Evolutionary conservation across 2,329 filamentous ascomycete genomes (phyloP).

Genomic region (Microcyclospora pomicola): DNA sequence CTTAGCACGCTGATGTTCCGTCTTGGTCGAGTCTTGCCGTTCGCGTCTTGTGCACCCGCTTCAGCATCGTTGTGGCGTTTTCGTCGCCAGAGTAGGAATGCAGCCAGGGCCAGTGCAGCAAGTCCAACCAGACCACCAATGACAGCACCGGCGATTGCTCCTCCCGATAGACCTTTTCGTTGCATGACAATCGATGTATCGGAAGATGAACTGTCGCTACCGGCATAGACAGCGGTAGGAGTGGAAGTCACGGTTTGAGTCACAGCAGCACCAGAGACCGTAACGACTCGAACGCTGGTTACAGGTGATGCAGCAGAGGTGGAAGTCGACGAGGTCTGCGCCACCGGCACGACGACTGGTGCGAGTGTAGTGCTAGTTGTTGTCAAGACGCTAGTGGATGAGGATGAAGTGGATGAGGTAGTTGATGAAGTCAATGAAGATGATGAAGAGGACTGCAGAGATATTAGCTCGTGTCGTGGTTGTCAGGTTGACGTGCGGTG

Average conservation of each 20-base stretch:
- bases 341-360: background rate
- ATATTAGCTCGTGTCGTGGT: background rate
- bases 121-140: slow-evolving; percentile 28
- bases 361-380: slow-evolving; percentile 1
- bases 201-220: slow-evolving; percentile 7
- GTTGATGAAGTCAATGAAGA: slow-evolving; percentile 4
- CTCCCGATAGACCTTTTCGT: slow-evolving; percentile 22
- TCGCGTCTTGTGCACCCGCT: slow-evolving; percentile 5
- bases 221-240: slow-evolving; percentile 15
- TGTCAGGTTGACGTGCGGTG: background rate
- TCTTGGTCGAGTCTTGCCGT: slow-evolving; percentile 10
- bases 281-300: slow-evolving; percentile 27
- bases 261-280: slow-evolving; percentile 28
- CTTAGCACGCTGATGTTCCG: slow-evolving; percentile 36
- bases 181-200: slow-evolving; percentile 9
- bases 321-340: slow-evolving; percentile 3
- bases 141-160: slow-evolving; percentile 33
- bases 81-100: slow-evolving; percentile 29
- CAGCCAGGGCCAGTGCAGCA: slow-evolving; percentile 23
- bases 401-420: slow-evolving; percentile 2
- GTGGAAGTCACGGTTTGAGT: slow-evolving; percentile 33
- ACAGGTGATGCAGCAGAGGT: slow-evolving; percentile 18
- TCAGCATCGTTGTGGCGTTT: slow-evolving; percentile 13
- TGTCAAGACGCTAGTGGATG: slow-evolving; percentile 3
- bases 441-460: slow-evolving; percentile 1